phyloP scores from a whole-genome alignment of 768 basidiomycete genomes.

The Porpolomopsis calyptriformis region DNA sequence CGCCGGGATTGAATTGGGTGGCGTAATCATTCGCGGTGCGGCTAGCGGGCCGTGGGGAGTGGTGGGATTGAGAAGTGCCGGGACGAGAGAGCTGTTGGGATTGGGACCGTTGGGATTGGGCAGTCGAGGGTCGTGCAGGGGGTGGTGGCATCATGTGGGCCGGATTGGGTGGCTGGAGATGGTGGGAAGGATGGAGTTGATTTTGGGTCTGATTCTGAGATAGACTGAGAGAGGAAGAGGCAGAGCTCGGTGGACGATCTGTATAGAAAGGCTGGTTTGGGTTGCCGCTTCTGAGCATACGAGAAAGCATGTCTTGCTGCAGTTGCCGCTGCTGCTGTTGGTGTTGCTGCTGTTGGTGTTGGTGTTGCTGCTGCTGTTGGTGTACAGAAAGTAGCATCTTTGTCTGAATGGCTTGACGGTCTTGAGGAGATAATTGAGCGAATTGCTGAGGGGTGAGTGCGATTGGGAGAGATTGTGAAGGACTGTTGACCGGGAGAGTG shows the following conservation, averaged over 20 bases:
- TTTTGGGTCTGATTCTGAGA: not conserved
- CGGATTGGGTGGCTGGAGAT: not conserved
- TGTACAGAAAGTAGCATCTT: slow-evolving; percentile 6
- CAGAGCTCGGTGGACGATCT: not conserved
- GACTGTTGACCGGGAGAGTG: too few relatives aligned
- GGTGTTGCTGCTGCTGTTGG: slow-evolving; percentile 8
- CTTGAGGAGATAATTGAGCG: slow-evolving; percentile 5
- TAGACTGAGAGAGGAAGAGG: not conserved
- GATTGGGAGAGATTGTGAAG: not conserved
- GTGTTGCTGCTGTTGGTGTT: slow-evolving; percentile 4
- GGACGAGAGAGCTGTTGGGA: slow-evolving; percentile 16
- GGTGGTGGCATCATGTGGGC: not conserved
- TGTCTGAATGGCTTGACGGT: slow-evolving; percentile 9
- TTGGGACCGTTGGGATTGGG: slow-evolving; percentile 5
- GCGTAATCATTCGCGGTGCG: slow-evolving; percentile 4
- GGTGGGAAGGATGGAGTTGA: not conserved
- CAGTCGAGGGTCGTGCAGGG: slow-evolving; percentile 7
- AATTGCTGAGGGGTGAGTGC: slow-evolving; percentile 8
- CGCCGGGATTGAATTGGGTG: not conserved
- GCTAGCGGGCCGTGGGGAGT: slow-evolving; percentile 21
- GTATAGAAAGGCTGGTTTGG: not conserved
- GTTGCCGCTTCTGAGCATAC: not conserved
- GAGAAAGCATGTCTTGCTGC: not conserved
- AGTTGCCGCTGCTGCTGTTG: not conserved
- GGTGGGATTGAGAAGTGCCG: slow-evolving; percentile 22